These are phyloP conservation scores for Cryomyces antarcticus DNA, from an alignment of 495 filamentous ascomycete genomes.

Conservation along the genomic window DNA sequence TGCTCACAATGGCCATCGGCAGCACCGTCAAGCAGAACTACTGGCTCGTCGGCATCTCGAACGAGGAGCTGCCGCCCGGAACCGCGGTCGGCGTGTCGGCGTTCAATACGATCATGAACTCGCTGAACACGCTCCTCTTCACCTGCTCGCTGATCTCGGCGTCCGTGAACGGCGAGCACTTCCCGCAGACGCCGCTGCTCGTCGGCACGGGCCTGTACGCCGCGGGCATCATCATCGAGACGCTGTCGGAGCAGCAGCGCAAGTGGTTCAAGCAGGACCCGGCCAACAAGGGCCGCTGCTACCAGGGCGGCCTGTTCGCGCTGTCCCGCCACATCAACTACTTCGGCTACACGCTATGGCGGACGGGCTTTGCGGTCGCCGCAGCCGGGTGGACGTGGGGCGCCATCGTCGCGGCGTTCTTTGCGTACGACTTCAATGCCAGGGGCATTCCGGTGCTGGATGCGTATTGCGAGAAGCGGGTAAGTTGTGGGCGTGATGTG, in stretches of 20 bases:
- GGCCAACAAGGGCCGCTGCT: constrained; percentile 12
- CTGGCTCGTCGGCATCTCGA: constrained; percentile 19
- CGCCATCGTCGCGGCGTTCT: not conserved
- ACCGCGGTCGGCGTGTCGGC: constrained; percentile 17
- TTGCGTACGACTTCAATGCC: constrained; percentile 5
- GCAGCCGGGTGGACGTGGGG: constrained; percentile 14
- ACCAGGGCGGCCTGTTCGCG: constrained; percentile 7
- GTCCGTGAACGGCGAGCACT: constrained; percentile 9
- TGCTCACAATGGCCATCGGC: constrained; percentile 30
- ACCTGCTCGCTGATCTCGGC: constrained; percentile 8
- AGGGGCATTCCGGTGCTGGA: constrained; percentile 10
- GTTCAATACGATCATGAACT: constrained; percentile 30
- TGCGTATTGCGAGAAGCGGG: constrained; percentile 8
- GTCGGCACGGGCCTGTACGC: constrained; percentile 10
- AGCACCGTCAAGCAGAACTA: constrained; percentile 30
- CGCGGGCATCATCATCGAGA: constrained; percentile 8
- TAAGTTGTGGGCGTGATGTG: not conserved
- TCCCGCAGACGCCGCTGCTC: constrained; percentile 11
- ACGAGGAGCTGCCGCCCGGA: constrained; percentile 23
- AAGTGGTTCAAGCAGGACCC: constrained; percentile 7
- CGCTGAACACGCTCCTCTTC: constrained; percentile 13
- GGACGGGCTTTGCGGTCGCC: constrained; percentile 11
- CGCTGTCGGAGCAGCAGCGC: constrained; percentile 9
- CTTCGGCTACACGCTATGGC: constrained; percentile 13
- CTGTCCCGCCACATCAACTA: constrained; percentile 14